Base-by-base conservation (phyloP, 2,329 filamentous ascomycete species). In the Fusarium humuli region DNA sequence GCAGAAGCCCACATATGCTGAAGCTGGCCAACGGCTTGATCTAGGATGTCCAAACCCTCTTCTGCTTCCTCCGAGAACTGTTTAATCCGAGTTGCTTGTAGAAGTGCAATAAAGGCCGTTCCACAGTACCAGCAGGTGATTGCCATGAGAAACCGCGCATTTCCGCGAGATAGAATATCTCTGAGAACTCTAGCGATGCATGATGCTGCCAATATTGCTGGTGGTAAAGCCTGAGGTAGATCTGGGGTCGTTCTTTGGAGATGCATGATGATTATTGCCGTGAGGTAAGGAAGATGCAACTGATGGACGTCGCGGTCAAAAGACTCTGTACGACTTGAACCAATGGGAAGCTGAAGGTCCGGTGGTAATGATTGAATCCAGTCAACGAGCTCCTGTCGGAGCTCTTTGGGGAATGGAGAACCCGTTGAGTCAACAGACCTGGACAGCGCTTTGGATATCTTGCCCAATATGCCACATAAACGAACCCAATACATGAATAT, bases 81-180 rank as follows among this genome's bases (percentile, higher is more conserved):
- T 2, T 59, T 48, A 18, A 73, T 73, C 2, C 71, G 56, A 13
- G 57, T 71, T 3, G 80, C 81, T 46, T 83, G 80, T 0, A 83
- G 63, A 1, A 83, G 69, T 0, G 81, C 79, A 16, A 83, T 78
- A 25, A 83, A 80, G 0, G 82, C 81, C 2, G 80, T 81, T 0
- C 79, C 79, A n/a, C 76, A 75, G 48, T 83, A 82, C 82, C 82
- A 83, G 40, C 80, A 81, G 0, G 79, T 79, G 11, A 83, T 83
- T 2, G 79, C 80, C 77, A 81, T 81, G 2, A 83, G 75, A 45
- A 82, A 83, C 1, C 81, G 71, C 0, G 78, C 77, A 30, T 80
- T 76, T 0, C 82, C 81, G 0, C 82, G 76, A 2, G 77, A 76
- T 1, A 83, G 61, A 5, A 81, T 77, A 37, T 83, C 81, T 32